Evolutionary conservation across 2,329 filamentous ascomycete species (phyloP), one percentile per base, ranked within the genome.

Genomic region (Fusarium sp.): DNA sequence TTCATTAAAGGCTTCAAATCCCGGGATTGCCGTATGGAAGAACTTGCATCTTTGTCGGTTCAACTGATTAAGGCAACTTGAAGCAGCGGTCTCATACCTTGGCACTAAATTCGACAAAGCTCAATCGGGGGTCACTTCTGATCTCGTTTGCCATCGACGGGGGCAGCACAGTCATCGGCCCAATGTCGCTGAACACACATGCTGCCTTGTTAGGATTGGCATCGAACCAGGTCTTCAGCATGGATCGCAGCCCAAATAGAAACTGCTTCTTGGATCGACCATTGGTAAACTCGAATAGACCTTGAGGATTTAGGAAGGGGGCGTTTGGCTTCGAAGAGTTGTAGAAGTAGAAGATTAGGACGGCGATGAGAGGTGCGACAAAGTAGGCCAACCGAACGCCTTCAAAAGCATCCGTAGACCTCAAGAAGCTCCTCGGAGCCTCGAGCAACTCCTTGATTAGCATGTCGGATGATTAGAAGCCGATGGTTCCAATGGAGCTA

Each of bases 71-170:
- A 6, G n/a, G n/a, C 5, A 3, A 18, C 23, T 30, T 15, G 3
- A 2, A 16, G n/a, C 28, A 16, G 15, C 2, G 27, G 7, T 6
- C 10, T 13, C 27, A 11, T 48, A 48, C 30, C n/a, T 48, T 48
- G 15, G 30, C 46, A 9, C 46, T 48, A 4, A 48, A 48, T n/a
- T 48, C 46, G 2, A 48, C 46, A 23, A 48, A 48, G 10, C 46
- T 48, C 46, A 48, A 8, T 8, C 46, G 10, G 2, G 46, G 46
- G 5, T 48, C 46, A 7, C 46, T 48, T 48, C 46, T 27, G 18
- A 48, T 48, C 46, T 48, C 46, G 6, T 48, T 48, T n/a, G 46
- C 46, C 46, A 48, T 48, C 2, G 46, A 48, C 9, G 46, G 46
- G 3, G 46, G 46, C 3, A 48, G 7, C 6, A 48, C 46, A 0